A percentile compares a stretch with the other conserved stretches of the same genome.
Evolutionary conservation across 495 filamentous ascomycete genomes (phyloP).

Genomic region (Penicillium angulare): DNA sequence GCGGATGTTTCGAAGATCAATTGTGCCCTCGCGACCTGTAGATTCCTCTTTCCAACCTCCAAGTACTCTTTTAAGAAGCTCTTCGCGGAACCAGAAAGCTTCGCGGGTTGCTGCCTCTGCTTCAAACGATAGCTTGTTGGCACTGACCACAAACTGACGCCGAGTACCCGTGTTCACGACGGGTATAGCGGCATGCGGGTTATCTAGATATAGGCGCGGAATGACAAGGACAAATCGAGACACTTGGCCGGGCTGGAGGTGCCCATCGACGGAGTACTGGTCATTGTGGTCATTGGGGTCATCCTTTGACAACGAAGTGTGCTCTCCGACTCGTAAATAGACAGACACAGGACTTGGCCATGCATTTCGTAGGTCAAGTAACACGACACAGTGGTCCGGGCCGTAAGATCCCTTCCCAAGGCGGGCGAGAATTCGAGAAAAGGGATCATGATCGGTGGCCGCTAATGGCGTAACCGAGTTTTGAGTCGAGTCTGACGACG

Average conservation of each 20-base stretch:
- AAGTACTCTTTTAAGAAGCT: slow-evolving; percentile 66
- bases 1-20: slow-evolving; percentile 73
- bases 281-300: slow-evolving; percentile 13
- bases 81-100: slow-evolving; percentile 90
- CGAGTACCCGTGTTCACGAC: slow-evolving; percentile 69
- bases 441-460: slow-evolving; percentile 28
- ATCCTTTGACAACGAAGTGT: slow-evolving; percentile 16
- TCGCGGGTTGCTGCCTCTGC: slow-evolving; percentile 75
- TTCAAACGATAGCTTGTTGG: slow-evolving; percentile 72
- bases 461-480: slow-evolving; percentile 13
- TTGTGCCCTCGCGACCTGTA: slow-evolving; percentile 58
- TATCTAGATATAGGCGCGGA: slow-evolving; percentile 69
- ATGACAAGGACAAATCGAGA: slow-evolving; percentile 75
- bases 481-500: slow-evolving; percentile 8
- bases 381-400: slow-evolving; percentile 71
- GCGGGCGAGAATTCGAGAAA: slow-evolving; percentile 41
- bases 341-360: slow-evolving; percentile 75
- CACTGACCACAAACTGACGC: slow-evolving; percentile 86
- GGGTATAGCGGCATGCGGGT: slow-evolving; percentile 76
- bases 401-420: slow-evolving; percentile 39
- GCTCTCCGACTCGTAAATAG: slow-evolving; percentile 50
- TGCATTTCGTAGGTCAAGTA: slow-evolving; percentile 83
- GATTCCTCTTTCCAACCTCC: slow-evolving; percentile 69
- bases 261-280: slow-evolving; percentile 52
- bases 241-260: slow-evolving; percentile 74